Conservation (phyloP, 164 flowering plant genomes). For the Annona cherimola region DNA sequence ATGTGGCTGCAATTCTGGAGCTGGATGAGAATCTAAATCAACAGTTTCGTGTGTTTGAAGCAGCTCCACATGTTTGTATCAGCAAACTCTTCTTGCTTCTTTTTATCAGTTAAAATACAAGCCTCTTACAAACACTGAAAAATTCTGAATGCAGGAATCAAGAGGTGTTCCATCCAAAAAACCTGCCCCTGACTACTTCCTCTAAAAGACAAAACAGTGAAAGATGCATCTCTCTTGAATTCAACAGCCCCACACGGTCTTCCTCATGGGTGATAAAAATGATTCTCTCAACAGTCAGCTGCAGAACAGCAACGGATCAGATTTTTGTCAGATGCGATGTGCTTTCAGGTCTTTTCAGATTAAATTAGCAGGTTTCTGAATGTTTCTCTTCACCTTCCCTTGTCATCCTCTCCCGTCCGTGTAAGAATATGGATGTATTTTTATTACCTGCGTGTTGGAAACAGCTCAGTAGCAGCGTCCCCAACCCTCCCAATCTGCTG, state of each 20-base stretch:
- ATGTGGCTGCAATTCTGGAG: conserved; percentile 98
- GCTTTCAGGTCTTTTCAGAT: background rate
- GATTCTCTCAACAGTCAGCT: background rate
- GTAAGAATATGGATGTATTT: background rate
- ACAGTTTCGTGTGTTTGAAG: conserved; percentile 91
- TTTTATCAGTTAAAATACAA: background rate
- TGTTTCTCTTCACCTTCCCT: background rate
- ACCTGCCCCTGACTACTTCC: conserved; percentile 95
- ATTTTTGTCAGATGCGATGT: conserved; percentile 6
- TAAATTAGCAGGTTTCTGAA: background rate
- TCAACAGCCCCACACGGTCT: background rate
- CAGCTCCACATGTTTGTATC: conserved; percentile 87
- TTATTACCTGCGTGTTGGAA: background rate
- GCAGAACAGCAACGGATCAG: conserved; percentile 5
- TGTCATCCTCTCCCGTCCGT: background rate
- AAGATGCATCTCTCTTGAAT: background rate
- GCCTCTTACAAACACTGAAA: background rate
- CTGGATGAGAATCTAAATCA: conserved; percentile 90
- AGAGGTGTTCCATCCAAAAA: conserved; percentile 86
- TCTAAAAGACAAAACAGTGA: conserved; percentile 25
- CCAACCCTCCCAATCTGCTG: background rate
- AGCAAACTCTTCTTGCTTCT: background rate
- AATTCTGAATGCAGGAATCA: conserved; percentile 64
- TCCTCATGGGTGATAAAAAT: background rate
- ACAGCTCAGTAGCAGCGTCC: background rate